Evolutionary conservation across 441 rosid species (phyloP).

Genomic region (Theobroma grandiflorum): DNA sequence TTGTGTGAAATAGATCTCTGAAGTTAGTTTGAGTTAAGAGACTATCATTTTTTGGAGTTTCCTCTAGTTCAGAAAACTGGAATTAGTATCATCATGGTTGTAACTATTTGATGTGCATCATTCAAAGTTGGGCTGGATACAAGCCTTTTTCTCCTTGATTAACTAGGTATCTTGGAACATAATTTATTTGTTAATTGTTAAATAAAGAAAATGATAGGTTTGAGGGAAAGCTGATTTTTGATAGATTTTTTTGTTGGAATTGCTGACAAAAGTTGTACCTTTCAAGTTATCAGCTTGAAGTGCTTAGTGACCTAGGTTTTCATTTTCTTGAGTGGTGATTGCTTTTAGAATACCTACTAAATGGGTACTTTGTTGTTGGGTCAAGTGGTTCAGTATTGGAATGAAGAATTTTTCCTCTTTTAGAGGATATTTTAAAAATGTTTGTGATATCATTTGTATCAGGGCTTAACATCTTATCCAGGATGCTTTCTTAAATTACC

Average conservation of each 20-base stretch:
- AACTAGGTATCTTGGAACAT: not conserved
- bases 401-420: not conserved
- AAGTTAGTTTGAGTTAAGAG: not conserved
- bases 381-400: not conserved
- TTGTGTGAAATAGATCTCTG: not conserved
- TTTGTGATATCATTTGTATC: not conserved
- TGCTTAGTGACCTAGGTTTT: not conserved
- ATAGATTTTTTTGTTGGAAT: not conserved
- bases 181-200: not conserved
- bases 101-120: not conserved
- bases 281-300: not conserved
- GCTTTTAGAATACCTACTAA: not conserved
- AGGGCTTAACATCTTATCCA: not conserved
- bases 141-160: conserved; percentile 4
- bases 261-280: not conserved
- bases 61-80: not conserved
- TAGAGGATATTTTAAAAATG: not conserved
- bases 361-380: not conserved
- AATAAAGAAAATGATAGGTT: not conserved
- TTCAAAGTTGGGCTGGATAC: not conserved
- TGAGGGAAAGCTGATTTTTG: not conserved
- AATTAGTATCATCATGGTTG: not conserved
- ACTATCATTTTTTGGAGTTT: not conserved
- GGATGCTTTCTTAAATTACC: not conserved
- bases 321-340: not conserved